These are phyloP conservation scores for Xylariales sp. DNA, from an alignment of 2,329 filamentous ascomycete species.

Conservation along the genomic window DNA sequence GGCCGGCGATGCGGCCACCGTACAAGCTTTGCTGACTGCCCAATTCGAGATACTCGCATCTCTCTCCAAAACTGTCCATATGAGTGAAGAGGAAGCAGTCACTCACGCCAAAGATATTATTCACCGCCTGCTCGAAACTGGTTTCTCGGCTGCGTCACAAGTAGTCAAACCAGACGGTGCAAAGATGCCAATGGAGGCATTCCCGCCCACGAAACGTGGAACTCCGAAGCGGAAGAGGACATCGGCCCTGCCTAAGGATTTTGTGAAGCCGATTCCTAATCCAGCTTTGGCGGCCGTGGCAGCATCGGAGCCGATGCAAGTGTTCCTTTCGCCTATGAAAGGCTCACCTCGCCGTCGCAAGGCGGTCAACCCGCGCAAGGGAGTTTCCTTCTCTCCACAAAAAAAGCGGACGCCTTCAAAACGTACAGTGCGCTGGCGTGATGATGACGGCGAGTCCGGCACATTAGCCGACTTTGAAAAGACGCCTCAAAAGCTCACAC, in stretches of 20 bases:
- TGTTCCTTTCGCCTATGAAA: constrained; percentile 74
- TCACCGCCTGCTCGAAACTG: constrained; percentile 79
- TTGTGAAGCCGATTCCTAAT: constrained; percentile 58
- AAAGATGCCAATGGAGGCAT: constrained; percentile 69
- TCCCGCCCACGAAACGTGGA: constrained; percentile 76
- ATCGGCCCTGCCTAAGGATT: constrained; percentile 51
- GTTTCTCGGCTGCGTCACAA: constrained; percentile 79
- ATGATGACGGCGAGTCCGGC: constrained; percentile 85
- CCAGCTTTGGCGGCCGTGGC: constrained; percentile 55
- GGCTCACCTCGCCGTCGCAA: constrained; percentile 85
- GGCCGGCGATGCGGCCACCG: constrained; percentile 77
- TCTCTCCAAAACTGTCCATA: constrained; percentile 81
- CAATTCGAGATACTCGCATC: constrained; percentile 93
- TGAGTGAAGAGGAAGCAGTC: constrained; percentile 87
- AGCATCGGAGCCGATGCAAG: constrained; percentile 44
- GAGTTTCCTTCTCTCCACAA: constrained; percentile 82
- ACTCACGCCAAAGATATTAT: constrained; percentile 82
- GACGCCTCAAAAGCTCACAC: constrained; percentile 79
- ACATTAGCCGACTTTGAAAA: constrained; percentile 90
- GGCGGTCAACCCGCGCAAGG: constrained; percentile 71
- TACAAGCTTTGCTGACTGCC: constrained; percentile 86
- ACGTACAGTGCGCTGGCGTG: constrained; percentile 89
- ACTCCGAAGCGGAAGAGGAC: constrained; percentile 81
- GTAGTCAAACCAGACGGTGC: constrained; percentile 90
- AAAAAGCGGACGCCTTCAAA: constrained; percentile 79